phyloP scores from a whole-genome alignment of 192 early-diverging fungal genomes.

The Mortierella claussenii region DNA sequence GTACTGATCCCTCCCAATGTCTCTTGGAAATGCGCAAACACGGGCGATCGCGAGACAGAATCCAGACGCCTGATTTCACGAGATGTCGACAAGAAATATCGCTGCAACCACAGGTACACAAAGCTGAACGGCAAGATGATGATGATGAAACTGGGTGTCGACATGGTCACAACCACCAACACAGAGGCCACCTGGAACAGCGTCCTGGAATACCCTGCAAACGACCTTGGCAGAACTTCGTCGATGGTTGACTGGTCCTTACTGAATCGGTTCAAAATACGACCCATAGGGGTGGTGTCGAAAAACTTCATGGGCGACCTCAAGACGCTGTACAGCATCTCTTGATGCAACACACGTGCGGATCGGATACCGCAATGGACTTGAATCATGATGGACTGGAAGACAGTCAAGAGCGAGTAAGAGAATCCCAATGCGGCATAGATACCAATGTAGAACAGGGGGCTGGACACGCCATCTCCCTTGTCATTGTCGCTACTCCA shows the following conservation, averaged over 20 bases:
- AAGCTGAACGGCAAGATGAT: slow-evolving; percentile 66
- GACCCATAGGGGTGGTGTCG: slow-evolving; percentile 80
- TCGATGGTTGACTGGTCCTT: slow-evolving; percentile 73
- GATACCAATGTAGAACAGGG: slow-evolving; percentile 75
- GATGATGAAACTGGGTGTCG: slow-evolving; percentile 75
- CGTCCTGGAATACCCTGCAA: slow-evolving; percentile 61
- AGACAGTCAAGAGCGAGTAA: slow-evolving; percentile 70
- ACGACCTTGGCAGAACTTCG: slow-evolving; percentile 70
- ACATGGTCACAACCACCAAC: slow-evolving; percentile 56
- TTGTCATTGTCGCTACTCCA: slow-evolving; percentile 65
- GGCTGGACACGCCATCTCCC: slow-evolving; percentile 45
- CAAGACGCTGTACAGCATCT: slow-evolving; percentile 82
- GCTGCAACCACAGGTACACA: slow-evolving; percentile 69
- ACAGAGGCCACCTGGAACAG: slow-evolving; percentile 59
- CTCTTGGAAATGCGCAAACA: slow-evolving; percentile 81
- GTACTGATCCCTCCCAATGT: slow-evolving; percentile 79
- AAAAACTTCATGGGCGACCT: slow-evolving; percentile 81
- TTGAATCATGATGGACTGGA: slow-evolving; percentile 82
- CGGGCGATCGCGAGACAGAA: slow-evolving; percentile 74
- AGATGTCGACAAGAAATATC: slow-evolving; percentile 76
- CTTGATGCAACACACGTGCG: slow-evolving; percentile 73
- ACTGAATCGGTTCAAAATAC: slow-evolving; percentile 81
- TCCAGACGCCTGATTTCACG: slow-evolving; percentile 91
- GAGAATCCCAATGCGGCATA: slow-evolving; percentile 85
- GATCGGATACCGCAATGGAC: slow-evolving; percentile 84